phyloP scores from a whole-genome alignment of 2,329 filamentous ascomycete genomes.

The Epichloe typhina region DNA sequence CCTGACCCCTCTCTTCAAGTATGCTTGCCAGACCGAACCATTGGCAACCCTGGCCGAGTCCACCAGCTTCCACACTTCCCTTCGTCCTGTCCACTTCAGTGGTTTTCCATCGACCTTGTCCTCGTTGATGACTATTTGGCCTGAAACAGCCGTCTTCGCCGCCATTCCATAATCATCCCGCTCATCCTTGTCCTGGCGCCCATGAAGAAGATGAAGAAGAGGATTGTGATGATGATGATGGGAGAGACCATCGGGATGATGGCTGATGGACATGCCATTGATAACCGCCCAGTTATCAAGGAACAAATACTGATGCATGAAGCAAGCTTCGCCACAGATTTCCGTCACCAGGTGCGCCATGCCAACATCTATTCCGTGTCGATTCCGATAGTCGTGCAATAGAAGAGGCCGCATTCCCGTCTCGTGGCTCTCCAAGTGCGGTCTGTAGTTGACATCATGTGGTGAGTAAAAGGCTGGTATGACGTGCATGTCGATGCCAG shows the following conservation, averaged over 20 bases:
- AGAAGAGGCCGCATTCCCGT: constrained; percentile 27
- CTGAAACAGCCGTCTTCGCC: constrained; percentile 10
- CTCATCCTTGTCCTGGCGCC: not conserved
- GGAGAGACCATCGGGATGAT: constrained; percentile 26
- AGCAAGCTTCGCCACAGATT: constrained; percentile 31
- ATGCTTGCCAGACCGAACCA: constrained; percentile 33
- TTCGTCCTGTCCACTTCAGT: constrained; percentile 22
- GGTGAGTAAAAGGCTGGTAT: constrained; percentile 31
- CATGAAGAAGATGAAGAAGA: not conserved
- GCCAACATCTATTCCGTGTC: constrained; percentile 26
- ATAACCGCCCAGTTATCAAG: constrained; percentile 33
- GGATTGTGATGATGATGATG: not conserved
- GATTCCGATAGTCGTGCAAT: constrained; percentile 25
- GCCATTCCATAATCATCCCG: constrained; percentile 1
- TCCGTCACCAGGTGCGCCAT: constrained; percentile 28
- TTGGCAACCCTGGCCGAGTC: constrained; percentile 22
- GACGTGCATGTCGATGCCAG: constrained; percentile 25
- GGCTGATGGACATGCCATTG: constrained; percentile 31
- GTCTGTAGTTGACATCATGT: constrained; percentile 17
- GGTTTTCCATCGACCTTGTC: constrained; percentile 16
- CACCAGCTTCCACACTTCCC: constrained; percentile 27
- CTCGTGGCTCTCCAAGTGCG: constrained; percentile 21
- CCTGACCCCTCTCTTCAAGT: constrained; percentile 21
- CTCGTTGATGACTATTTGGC: constrained; percentile 21
- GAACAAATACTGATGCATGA: constrained; percentile 33